A percentile compares a stretch with the other conserved stretches of the same genome.
These are phyloP conservation scores for Leishmania arabica DNA, from an alignment of 208 protist genomes.

Conservation along the genomic window DNA sequence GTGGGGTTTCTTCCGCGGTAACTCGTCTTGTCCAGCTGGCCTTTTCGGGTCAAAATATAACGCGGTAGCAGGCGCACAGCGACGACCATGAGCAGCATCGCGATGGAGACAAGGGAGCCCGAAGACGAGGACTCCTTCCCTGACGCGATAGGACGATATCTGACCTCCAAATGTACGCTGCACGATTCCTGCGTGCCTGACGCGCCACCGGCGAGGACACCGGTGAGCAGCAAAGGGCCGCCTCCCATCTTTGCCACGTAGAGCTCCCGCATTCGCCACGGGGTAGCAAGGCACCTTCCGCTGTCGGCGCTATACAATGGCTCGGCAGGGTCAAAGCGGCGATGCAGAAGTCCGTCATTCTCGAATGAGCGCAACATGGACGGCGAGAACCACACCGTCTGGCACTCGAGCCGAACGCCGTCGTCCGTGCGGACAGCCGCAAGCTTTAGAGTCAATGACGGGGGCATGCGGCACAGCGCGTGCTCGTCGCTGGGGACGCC, in stretches of 20 bases:
- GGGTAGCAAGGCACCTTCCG: slow-evolving; percentile 24
- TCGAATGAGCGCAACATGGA: slow-evolving; percentile 3
- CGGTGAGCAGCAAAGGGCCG: slow-evolving; percentile 22
- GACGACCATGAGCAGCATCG: slow-evolving; percentile 45
- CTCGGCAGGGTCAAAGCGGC: slow-evolving; percentile 15
- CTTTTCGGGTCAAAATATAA: slow-evolving; percentile 37
- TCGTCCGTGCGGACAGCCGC: slow-evolving; percentile 1
- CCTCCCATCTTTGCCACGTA: slow-evolving; percentile 19
- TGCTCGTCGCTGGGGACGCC: slow-evolving; percentile 15
- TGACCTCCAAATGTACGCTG: slow-evolving; percentile 40
- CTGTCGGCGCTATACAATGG: slow-evolving; percentile 20
- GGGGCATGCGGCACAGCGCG: slow-evolving; percentile 15
- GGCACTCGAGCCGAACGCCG: slow-evolving; percentile 3
- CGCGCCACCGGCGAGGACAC: slow-evolving; percentile 13
- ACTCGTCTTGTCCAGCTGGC: slow-evolving; percentile 30
- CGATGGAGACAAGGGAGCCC: slow-evolving; percentile 9
- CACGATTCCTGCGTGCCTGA: slow-evolving; percentile 6
- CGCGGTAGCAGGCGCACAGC: slow-evolving; percentile 38
- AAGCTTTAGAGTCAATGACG: neutral
- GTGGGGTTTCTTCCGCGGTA: slow-evolving; percentile 19
- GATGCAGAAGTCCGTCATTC: slow-evolving; percentile 8
- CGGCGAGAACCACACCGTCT: slow-evolving; percentile 4
- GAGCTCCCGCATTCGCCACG: slow-evolving; percentile 30
- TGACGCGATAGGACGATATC: slow-evolving; percentile 4
- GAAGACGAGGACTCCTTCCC: slow-evolving; percentile 1